These are phyloP conservation scores for Stentor coeruleus DNA, from an alignment of 73 alveolate genomes.

Conservation along the genomic window DNA sequence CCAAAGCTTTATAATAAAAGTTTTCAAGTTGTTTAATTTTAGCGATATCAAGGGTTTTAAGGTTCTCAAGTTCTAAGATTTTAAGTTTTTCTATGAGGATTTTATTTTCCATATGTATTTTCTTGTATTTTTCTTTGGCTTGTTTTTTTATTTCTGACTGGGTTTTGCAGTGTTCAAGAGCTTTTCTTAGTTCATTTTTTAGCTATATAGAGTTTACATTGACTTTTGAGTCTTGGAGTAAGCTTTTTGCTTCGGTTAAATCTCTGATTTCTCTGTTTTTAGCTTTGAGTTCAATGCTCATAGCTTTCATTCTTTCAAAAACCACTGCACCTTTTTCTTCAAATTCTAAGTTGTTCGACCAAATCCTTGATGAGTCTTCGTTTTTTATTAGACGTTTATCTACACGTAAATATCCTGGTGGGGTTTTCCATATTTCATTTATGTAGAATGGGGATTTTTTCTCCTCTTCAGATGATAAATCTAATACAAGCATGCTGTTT, in stretches of 20 bases:
- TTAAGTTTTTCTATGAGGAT: no score
- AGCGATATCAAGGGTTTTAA: not conserved
- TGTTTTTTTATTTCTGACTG: not conserved
- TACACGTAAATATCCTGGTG: not conserved
- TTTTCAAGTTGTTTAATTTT: constrained; percentile 2
- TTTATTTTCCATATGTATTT: not conserved
- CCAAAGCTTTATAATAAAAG: not conserved
- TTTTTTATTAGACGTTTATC: not conserved
- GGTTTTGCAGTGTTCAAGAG: not conserved
- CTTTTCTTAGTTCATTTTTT: not conserved
- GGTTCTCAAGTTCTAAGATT: not conserved
- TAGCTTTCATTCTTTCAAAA: constrained; percentile 10
- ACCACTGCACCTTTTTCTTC: constrained; percentile 21
- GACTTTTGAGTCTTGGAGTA: not conserved
- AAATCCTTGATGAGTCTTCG: not conserved
- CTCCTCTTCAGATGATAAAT: not conserved
- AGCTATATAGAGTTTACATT: not conserved
- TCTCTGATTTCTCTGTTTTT: not conserved
- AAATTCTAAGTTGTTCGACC: not conserved
- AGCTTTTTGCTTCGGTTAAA: not conserved
- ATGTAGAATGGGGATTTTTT: not conserved
- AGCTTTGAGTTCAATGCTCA: not conserved
- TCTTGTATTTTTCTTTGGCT: not conserved
- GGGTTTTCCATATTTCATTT: not conserved
- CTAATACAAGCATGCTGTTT: not conserved